phyloP scores from a whole-genome alignment of 2,329 filamentous ascomycete genomes.

The Colletotrichum sp. region DNA sequence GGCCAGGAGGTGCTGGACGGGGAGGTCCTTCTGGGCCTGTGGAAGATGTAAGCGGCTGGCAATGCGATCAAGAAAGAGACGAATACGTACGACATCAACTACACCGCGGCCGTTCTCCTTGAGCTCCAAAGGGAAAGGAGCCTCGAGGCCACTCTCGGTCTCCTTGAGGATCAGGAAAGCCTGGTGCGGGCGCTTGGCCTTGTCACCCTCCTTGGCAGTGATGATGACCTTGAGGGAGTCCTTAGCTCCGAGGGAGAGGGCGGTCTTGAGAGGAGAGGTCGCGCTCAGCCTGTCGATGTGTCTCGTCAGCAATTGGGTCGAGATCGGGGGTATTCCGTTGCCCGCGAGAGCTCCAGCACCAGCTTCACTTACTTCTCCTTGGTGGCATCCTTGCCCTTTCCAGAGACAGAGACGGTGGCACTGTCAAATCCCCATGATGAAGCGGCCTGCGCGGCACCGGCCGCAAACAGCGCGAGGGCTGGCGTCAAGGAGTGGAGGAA shows the following conservation, averaged over 20 bases:
- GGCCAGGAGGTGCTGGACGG: slow-evolving; percentile 76
- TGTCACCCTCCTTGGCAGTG: slow-evolving; percentile 80
- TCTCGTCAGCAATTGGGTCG: slow-evolving; percentile 1
- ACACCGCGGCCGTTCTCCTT: slow-evolving; percentile 89
- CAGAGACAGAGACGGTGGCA: slow-evolving; percentile 67
- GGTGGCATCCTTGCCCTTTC: slow-evolving; percentile 67
- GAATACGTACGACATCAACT: slow-evolving; percentile 77
- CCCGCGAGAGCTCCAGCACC: neutral
- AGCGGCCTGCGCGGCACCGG: slow-evolving; percentile 55
- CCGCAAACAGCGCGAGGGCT: slow-evolving; percentile 50
- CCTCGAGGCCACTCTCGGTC: slow-evolving; percentile 74
- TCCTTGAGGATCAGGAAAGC: slow-evolving; percentile 88
- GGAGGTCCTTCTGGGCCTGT: slow-evolving; percentile 88
- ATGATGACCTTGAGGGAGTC: slow-evolving; percentile 84
- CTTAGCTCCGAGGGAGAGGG: slow-evolving; percentile 67
- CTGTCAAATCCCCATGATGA: slow-evolving; percentile 77
- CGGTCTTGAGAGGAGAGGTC: slow-evolving; percentile 64
- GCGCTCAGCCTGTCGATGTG: slow-evolving; percentile 56
- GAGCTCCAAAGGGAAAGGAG: slow-evolving; percentile 81
- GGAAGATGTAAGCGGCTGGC: slow-evolving; percentile 28
- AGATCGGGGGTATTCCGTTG: slow-evolving; percentile 21
- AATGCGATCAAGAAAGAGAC: neutral
- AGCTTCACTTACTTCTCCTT: slow-evolving; percentile 68
- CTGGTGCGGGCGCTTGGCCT: slow-evolving; percentile 87
- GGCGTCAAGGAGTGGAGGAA: slow-evolving; percentile 44